These are phyloP conservation scores for Quercus dentata DNA, from an alignment of 306 rosid genomes.

Conservation along the genomic window DNA sequence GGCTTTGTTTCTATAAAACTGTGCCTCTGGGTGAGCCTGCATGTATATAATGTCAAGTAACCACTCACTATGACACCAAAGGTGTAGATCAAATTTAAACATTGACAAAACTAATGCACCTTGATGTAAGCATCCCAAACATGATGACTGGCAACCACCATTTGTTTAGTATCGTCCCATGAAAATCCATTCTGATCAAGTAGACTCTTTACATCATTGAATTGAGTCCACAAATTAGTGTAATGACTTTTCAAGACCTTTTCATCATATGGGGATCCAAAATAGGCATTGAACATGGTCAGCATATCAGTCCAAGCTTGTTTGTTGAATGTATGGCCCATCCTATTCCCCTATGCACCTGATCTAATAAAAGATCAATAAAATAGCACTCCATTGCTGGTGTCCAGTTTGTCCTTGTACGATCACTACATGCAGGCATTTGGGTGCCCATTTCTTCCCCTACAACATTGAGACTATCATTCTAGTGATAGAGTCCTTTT, in stretches of 20 bases:
- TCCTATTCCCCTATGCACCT: conserved; percentile 47
- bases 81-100: background rate
- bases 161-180: conserved; percentile 44
- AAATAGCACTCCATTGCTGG: no score
- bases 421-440: no score
- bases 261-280: conserved; percentile 24
- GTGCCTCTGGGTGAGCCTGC: no score
- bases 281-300: conserved; percentile 37
- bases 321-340: conserved; percentile 52
- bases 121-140: conserved; percentile 44
- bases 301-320: conserved; percentile 58
- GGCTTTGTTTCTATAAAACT: no score
- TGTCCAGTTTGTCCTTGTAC: no score
- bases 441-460: no score
- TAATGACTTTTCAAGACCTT: no score
- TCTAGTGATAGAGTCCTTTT: no score
- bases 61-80: no score
- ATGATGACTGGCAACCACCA: conserved; percentile 41
- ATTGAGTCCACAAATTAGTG: no score
- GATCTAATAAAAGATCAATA: conserved; percentile 24
- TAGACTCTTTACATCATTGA: background rate
- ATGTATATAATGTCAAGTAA: no score
- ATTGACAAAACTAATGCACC: conserved; percentile 19
- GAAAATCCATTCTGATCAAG: conserved; percentile 48
- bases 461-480: no score